Conservation (phyloP, 1,139 yeast genomes). For the Suhomyces anneliseae region DNA sequence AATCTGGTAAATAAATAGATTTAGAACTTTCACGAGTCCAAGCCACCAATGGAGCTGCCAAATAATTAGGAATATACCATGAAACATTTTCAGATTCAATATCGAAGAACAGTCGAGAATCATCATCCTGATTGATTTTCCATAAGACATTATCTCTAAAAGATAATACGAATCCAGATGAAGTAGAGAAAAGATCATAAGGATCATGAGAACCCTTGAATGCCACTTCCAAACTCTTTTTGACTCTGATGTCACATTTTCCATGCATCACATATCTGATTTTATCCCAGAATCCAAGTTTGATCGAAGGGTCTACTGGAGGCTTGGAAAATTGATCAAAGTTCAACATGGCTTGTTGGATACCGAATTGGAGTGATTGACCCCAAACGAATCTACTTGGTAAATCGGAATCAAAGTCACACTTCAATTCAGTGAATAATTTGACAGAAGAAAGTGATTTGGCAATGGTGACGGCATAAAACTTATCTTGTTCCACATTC, state of each 20-base stretch:
- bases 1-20: constrained; percentile 45
- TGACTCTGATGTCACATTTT: constrained; percentile 30
- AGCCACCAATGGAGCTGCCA: constrained; percentile 55
- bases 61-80: constrained; percentile 60
- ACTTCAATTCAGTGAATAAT: constrained; percentile 59
- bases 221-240: constrained; percentile 54
- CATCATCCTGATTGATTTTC: constrained; percentile 43
- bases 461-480: constrained; percentile 64
- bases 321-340: constrained; percentile 84
- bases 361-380: constrained; percentile 77
- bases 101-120: constrained; percentile 38
- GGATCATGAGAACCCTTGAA: constrained; percentile 51
- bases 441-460: constrained; percentile 80
- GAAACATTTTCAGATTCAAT: constrained; percentile 38
- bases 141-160: constrained; percentile 41
- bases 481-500: constrained; percentile 32
- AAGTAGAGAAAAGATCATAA: constrained; percentile 37
- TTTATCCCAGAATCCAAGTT: constrained; percentile 63
- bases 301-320: constrained; percentile 64
- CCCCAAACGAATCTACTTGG: constrained; percentile 86
- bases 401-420: constrained; percentile 53
- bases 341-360: constrained; percentile 76
- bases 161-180: constrained; percentile 43
- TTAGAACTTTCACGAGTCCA: constrained; percentile 58
- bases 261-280: constrained; percentile 52